These are phyloP conservation scores for Penicillium diatomitis DNA, from an alignment of 495 filamentous ascomycete genomes.

Conservation along the genomic window DNA sequence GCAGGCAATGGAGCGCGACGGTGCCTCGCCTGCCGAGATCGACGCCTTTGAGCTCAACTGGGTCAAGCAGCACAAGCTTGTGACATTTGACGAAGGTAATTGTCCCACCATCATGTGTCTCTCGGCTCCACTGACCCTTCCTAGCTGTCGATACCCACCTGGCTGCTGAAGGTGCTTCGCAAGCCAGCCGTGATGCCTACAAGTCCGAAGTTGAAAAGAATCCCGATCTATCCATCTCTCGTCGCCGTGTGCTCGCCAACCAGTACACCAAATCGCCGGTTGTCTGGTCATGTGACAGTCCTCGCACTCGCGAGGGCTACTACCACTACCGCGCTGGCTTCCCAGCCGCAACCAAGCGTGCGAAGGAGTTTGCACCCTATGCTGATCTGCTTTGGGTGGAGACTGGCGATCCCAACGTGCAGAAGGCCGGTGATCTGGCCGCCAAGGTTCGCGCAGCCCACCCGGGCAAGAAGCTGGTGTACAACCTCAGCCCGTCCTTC, in stretches of 20 bases:
- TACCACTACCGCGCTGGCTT: conserved; percentile 93
- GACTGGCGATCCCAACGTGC: conserved; percentile 77
- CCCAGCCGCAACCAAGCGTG: conserved; percentile 82
- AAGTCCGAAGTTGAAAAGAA: conserved; percentile 45
- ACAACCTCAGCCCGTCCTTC: conserved; percentile 93
- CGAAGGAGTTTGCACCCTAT: conserved; percentile 81
- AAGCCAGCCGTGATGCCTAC: conserved; percentile 59
- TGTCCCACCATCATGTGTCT: neutral
- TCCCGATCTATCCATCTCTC: conserved; percentile 64
- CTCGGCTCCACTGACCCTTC: conserved; percentile 9
- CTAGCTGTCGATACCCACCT: conserved; percentile 67
- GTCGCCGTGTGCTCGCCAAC: conserved; percentile 61
- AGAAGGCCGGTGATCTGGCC: conserved; percentile 65
- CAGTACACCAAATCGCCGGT: conserved; percentile 57
- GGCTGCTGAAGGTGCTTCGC: conserved; percentile 46
- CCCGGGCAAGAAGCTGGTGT: conserved; percentile 83
- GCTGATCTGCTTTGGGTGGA: conserved; percentile 97
- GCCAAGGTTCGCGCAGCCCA: conserved; percentile 53
- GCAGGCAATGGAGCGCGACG: conserved; percentile 78
- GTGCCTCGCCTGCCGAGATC: conserved; percentile 69
- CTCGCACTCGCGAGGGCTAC: conserved; percentile 88
- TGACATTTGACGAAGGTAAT: conserved; percentile 82
- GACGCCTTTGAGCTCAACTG: conserved; percentile 79
- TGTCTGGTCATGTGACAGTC: conserved; percentile 82
- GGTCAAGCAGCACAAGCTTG: conserved; percentile 77